Evolutionary conservation across 495 filamentous ascomycete genomes (phyloP).

Genomic region (Neurospora terricola): DNA sequence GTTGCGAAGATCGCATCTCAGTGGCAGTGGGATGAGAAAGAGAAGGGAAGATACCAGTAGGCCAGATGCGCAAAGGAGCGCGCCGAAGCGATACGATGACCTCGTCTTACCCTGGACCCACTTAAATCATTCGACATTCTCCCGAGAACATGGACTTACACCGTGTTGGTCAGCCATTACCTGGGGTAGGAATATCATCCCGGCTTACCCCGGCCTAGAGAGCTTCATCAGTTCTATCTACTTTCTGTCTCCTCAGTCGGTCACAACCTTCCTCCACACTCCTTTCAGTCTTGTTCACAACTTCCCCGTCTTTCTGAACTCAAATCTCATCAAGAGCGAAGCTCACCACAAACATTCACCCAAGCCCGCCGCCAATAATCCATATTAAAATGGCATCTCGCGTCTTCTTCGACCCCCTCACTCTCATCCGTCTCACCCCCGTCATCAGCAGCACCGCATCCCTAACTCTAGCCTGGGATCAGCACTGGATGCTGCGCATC

Average conservation of each 20-base stretch:
- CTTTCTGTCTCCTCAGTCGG: not conserved
- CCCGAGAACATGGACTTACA: not conserved
- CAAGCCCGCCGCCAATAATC: not conserved
- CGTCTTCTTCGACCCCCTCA: not conserved
- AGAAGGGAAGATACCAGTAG: not conserved
- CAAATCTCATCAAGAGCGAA: not conserved
- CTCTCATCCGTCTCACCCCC: slow-evolving; percentile 1
- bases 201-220: not conserved
- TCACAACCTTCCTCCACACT: not conserved
- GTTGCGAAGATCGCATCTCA: slow-evolving; percentile 15
- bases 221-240: not conserved
- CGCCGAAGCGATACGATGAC: not conserved
- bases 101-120: not conserved
- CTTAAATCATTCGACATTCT: not conserved
- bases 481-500: slow-evolving; percentile 1
- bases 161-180: not conserved
- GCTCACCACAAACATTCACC: not conserved
- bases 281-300: not conserved
- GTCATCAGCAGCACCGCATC: slow-evolving; percentile 1
- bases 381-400: not conserved
- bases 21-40: slow-evolving; percentile 2
- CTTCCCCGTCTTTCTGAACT: not conserved
- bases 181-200: not conserved
- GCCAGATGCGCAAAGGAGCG: not conserved
- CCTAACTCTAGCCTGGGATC: not conserved